Base-by-base conservation (phyloP, 2,329 filamentous ascomycete species). In the Paradendryphiella salina region DNA sequence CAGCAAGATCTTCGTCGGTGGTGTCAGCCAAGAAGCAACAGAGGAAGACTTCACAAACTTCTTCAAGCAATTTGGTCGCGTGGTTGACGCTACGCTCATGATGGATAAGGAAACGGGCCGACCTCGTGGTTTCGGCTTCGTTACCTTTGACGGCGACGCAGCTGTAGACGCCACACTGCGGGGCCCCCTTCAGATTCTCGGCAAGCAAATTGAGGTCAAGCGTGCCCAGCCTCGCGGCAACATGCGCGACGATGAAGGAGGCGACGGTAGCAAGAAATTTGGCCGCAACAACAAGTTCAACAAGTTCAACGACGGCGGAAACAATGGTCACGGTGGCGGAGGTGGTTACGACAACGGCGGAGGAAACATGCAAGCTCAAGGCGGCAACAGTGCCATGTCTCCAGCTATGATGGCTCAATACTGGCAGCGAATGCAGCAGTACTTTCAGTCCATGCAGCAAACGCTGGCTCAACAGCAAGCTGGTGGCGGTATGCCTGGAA, bases 71-170 rank as follows among this genome's bases (percentile, higher is more conserved):
- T 99, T 97, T 66, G 94, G 94, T 21, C 87, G 93, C 54, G 94
- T 99, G 15, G 87, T 99, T 32, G 94, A 99, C 75, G 94, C 94
- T 1, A 99, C 94, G 0, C 84, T 99, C 2, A 99, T 99, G 94
- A 99, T 99, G 86, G 94, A 99, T 73, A 99, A 99, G 76, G 94
- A 99, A 73, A 99, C 94, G 0, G 94, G 94, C n/a, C 85, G 94
- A 33, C 94, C 94, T 2, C 84, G 94, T 69, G 94, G 94, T 1
- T 99, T 99, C 67, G 94, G 94, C 11, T 99, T 99, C 73, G 94
- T 99, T 45, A 99, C 94, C 0, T 99, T 99, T 64, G 94, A 99
- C 75, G 95, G 87, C 61, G 94, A 99, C 67, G 86, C 90, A 13
- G 94, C 94, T 14, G 94, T 99, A 36, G 94, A 99, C 59, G 88